Percentiles rank a stretch among this genome's conserved stretches.
These are phyloP conservation scores for Diutina neorugosa DNA, from an alignment of 1,139 yeast species.

Conservation along the genomic window DNA sequence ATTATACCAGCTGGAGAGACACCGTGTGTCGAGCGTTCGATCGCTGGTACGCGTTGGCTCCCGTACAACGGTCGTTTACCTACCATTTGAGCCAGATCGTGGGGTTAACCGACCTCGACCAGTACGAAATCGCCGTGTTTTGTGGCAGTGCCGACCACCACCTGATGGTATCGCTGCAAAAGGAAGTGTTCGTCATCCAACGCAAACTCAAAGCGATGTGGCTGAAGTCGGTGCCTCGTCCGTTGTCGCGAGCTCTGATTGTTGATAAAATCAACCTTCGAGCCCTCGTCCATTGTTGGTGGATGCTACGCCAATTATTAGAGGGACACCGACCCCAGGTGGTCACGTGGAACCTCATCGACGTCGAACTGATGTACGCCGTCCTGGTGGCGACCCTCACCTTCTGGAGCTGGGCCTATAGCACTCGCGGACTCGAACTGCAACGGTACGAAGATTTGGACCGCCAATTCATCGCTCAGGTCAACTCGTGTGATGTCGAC, in stretches of 20 bases:
- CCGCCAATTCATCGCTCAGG: conserved; percentile 12
- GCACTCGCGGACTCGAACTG: conserved; percentile 44
- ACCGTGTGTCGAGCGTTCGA: conserved; percentile 14
- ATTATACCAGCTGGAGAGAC: conserved; percentile 11
- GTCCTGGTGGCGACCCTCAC: conserved; percentile 39
- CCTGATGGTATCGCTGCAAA: conserved; percentile 54
- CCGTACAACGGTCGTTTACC: neutral
- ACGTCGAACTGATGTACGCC: conserved; percentile 29
- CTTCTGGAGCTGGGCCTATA: conserved; percentile 47
- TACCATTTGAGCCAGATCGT: conserved; percentile 67
- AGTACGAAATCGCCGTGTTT: conserved; percentile 64
- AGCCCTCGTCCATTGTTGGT: conserved; percentile 50
- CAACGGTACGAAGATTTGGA: conserved; percentile 17
- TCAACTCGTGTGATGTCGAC: neutral
- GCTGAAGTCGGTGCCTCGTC: conserved; percentile 12
- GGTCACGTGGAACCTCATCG: conserved; percentile 5
- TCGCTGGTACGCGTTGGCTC: conserved; percentile 3
- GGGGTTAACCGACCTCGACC: conserved; percentile 49
- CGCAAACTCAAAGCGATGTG: conserved; percentile 39
- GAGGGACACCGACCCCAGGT: conserved; percentile 16
- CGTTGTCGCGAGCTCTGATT: conserved; percentile 4
- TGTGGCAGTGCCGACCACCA: conserved; percentile 79
- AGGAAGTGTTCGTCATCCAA: conserved; percentile 42
- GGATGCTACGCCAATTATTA: conserved; percentile 40
- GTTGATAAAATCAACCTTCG: conserved; percentile 24